Conservation (phyloP, 2,329 filamentous ascomycete species). For the Arthrocladium fulminans region DNA sequence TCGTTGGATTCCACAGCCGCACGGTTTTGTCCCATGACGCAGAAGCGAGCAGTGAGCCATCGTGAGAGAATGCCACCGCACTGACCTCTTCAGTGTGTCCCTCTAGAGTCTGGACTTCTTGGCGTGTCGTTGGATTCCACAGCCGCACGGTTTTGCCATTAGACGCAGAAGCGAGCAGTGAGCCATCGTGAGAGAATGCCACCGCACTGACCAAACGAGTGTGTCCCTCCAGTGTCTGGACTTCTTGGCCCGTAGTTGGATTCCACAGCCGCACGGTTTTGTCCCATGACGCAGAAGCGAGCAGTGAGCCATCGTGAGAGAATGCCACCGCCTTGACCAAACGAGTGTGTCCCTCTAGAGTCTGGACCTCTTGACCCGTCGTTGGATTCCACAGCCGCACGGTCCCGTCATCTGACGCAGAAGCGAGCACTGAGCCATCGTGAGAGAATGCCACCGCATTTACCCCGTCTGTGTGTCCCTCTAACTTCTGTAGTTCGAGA, state of each 20-base stretch:
- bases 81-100: no score
- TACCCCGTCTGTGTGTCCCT: constrained; percentile 15
- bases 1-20: constrained; percentile 17
- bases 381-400: constrained; percentile 16
- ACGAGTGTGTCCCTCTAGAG: constrained; percentile 14
- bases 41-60: no score
- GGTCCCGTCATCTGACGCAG: constrained; percentile 15
- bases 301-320: no score
- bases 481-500: constrained; percentile 20
- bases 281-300: no score
- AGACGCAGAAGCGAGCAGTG: constrained; percentile 20
- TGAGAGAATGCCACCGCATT: constrained; percentile 19
- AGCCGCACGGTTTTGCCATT: no score
- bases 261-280: constrained; percentile 25
- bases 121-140: no score
- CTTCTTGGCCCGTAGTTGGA: constrained; percentile 13
- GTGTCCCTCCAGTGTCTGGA: constrained; percentile 22
- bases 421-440: constrained; percentile 17
- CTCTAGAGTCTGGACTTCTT: no score
- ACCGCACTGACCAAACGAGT: constrained; percentile 10
- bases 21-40: no score
- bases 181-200: constrained; percentile 23
- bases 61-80: no score
- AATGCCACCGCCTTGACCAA: constrained; percentile 22
- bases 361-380: constrained; percentile 17